Evolutionary conservation across 1,139 yeast species (phyloP).

Genomic region (Debaryomycetaceae sp.): DNA sequence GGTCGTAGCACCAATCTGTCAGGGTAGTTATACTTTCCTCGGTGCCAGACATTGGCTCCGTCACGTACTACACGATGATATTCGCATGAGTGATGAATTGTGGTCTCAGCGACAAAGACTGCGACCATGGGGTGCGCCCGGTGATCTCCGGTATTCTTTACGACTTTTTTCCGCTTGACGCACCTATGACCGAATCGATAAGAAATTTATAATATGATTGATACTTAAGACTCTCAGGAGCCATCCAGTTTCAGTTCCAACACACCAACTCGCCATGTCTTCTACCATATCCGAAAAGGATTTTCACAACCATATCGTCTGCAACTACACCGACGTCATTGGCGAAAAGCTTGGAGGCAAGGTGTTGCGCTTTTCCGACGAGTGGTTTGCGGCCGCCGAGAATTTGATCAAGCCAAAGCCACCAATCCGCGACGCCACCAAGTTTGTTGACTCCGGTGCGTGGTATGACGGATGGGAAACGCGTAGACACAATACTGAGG

Average conservation of each 20-base stretch:
- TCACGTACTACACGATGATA: too few species aligned
- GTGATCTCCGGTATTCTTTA: constrained; percentile 4
- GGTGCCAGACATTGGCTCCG: too few species aligned
- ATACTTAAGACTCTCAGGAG: too few species aligned
- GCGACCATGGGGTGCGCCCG: too few species aligned
- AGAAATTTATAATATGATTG: not conserved
- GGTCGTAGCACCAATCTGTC: too few species aligned
- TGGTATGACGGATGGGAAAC: constrained; percentile 99
- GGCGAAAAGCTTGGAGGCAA: constrained; percentile 81
- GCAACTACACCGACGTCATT: constrained; percentile 63
- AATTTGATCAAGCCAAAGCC: constrained; percentile 77
- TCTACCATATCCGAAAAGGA: constrained; percentile 30
- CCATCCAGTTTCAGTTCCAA: not conserved
- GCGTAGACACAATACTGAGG: constrained; percentile 79
- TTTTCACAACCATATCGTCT: constrained; percentile 43
- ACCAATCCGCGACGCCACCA: constrained; percentile 76
- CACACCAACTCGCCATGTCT: constrained; percentile 19
- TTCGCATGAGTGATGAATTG: too few species aligned
- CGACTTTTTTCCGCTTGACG: too few species aligned
- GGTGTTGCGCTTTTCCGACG: constrained; percentile 68
- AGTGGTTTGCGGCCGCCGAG: constrained; percentile 94
- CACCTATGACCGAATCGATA: constrained; percentile 8
- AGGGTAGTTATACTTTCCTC: too few species aligned
- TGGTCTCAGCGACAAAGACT: too few species aligned
- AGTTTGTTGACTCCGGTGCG: constrained; percentile 81